phyloP scores from a whole-genome alignment of 768 basidiomycete species.

The Agaricus bisporus region DNA sequence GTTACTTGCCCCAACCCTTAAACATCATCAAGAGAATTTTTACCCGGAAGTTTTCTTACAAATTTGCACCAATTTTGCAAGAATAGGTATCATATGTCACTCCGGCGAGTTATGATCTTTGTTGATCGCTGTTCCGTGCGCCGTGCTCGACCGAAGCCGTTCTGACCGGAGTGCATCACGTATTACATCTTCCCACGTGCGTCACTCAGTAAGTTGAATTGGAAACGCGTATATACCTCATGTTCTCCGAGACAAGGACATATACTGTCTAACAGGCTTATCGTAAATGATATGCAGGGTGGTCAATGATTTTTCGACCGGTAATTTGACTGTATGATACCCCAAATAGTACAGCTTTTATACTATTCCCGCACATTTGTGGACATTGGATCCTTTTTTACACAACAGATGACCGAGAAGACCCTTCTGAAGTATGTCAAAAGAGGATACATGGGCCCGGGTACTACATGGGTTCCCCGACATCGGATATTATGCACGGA shows the following conservation, averaged over 20 bases:
- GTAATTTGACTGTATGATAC: too few species aligned
- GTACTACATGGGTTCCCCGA: conserved; percentile 3
- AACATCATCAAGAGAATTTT: background rate
- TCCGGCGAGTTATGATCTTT: conserved; percentile 1
- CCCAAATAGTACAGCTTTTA: background rate
- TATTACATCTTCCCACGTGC: too few species aligned
- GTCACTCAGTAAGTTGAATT: background rate
- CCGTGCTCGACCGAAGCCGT: background rate
- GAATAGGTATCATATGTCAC: background rate
- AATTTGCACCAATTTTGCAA: background rate
- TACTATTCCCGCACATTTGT: background rate
- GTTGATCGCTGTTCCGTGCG: background rate
- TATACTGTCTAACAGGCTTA: conserved; percentile 5
- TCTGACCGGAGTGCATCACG: background rate
- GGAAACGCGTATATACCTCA: background rate
- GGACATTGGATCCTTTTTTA: background rate
- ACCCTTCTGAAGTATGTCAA: background rate
- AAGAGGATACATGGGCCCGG: background rate
- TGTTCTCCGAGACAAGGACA: background rate
- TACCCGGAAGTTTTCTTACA: background rate
- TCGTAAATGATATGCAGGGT: conserved; percentile 2
- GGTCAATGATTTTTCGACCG: too few species aligned
- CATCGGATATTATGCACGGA: background rate
- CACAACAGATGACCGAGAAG: background rate
- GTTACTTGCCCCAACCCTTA: background rate